Conservation (phyloP, 208 protist genomes). For the Leishmania tropica region DNA sequence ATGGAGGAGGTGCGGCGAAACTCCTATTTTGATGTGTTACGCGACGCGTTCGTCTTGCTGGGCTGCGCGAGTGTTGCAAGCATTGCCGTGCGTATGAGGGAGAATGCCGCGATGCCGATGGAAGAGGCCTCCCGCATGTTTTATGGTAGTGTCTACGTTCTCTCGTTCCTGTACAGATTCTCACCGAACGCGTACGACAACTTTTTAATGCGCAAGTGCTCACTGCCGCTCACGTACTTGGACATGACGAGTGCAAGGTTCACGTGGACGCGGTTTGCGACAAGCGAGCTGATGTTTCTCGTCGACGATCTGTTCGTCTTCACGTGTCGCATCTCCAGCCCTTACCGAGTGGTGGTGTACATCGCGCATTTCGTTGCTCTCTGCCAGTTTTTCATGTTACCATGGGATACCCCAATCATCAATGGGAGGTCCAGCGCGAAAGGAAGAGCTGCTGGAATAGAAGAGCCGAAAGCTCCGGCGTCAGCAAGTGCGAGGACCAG, state of each 20-base stretch:
- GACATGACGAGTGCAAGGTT: conserved; percentile 19
- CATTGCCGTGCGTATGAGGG: conserved; percentile 11
- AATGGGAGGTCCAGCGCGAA: background rate
- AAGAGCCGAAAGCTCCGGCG: conserved; percentile 1
- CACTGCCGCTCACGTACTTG: conserved; percentile 62
- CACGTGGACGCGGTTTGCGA: conserved; percentile 23
- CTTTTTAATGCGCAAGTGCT: conserved; percentile 72
- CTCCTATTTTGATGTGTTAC: conserved; percentile 69
- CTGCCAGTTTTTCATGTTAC: conserved; percentile 59
- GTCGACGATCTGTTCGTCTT: conserved; percentile 88
- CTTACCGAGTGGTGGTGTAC: conserved; percentile 67
- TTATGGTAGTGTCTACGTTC: conserved; percentile 71
- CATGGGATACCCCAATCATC: conserved; percentile 63
- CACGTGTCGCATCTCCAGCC: conserved; percentile 67
- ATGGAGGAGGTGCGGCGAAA: conserved; percentile 38
- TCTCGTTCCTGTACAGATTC: conserved; percentile 70
- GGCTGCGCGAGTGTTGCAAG: conserved; percentile 30
- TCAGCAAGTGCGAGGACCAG: background rate
- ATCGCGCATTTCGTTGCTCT: conserved; percentile 62
- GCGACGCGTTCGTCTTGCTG: conserved; percentile 53
- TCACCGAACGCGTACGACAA: conserved; percentile 86
- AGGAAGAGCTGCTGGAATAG: background rate
- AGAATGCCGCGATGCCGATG: conserved; percentile 1
- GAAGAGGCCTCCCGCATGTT: conserved; percentile 54
- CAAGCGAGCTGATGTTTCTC: conserved; percentile 60